A percentile compares a stretch with the other conserved stretches of the same genome.
phyloP scores from a whole-genome alignment of 257 asterid genomes.

The Nemophila menziesii region DNA sequence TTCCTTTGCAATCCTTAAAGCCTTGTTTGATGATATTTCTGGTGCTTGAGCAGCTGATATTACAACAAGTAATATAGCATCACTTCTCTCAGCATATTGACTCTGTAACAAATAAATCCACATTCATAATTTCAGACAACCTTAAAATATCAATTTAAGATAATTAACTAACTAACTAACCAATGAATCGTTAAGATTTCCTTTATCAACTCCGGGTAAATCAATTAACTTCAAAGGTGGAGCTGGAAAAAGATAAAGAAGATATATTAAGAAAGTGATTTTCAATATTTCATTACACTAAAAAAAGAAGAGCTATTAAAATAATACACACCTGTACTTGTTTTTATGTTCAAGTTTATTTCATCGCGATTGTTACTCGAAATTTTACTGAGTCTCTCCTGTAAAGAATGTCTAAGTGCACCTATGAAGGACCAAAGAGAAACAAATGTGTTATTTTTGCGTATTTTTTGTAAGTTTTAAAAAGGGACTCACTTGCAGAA shows the following conservation, averaged over 20 bases:
- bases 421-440: constrained; percentile 35
- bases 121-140: neutral
- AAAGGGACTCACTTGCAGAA: constrained; percentile 52
- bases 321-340: constrained; percentile 73
- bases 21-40: constrained; percentile 88
- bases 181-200: constrained; percentile 80
- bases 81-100: constrained; percentile 80
- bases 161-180: constrained; percentile 32
- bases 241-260: constrained; percentile 37
- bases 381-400: constrained; percentile 77
- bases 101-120: constrained; percentile 32
- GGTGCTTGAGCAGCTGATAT: constrained; percentile 93
- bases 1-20: constrained; percentile 87
- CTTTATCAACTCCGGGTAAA: constrained; percentile 95
- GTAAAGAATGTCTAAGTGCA: constrained; percentile 90
- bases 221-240: constrained; percentile 91
- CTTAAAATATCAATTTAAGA: neutral
- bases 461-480: neutral
- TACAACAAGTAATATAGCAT: constrained; percentile 80
- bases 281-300: neutral
- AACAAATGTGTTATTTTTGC: constrained; percentile 1
- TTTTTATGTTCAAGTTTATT: constrained; percentile 79
- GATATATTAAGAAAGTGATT: constrained; percentile 1
- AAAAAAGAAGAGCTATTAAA: neutral
- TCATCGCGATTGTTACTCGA: constrained; percentile 88